Percentiles rank a stretch among this genome's conserved stretches.
phyloP scores from a whole-genome alignment of 2,329 filamentous ascomycete genomes.

The Drechslerella dactyloides region DNA sequence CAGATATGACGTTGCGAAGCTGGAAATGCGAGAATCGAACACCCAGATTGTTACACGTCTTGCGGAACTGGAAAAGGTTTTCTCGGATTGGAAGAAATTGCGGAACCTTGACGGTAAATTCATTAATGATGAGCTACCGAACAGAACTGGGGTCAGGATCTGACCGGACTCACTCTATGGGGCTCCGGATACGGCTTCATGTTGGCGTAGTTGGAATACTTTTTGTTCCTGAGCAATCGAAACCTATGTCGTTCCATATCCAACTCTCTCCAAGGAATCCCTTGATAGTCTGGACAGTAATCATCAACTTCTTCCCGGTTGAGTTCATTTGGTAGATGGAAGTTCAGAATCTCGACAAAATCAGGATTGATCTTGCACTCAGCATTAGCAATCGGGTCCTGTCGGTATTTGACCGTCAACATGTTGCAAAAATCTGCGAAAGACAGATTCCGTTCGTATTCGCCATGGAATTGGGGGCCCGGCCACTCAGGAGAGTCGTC shows the following conservation, averaged over 20 bases:
- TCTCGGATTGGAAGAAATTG: conserved; percentile 48
- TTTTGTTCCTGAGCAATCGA: conserved; percentile 51
- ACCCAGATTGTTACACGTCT: conserved; percentile 65
- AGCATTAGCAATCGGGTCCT: conserved; percentile 29
- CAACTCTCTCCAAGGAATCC: conserved; percentile 53
- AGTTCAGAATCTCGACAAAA: conserved; percentile 40
- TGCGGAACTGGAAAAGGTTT: conserved; percentile 66
- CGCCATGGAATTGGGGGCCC: conserved; percentile 38
- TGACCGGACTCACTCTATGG: conserved; percentile 52
- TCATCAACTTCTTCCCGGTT: conserved; percentile 50
- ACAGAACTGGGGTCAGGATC: neutral
- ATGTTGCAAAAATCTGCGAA: conserved; percentile 46
- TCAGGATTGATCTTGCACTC: conserved; percentile 48
- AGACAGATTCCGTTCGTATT: conserved; percentile 46
- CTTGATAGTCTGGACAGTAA: conserved; percentile 53
- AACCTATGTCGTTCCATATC: conserved; percentile 51
- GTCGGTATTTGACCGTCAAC: conserved; percentile 29
- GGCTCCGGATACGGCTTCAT: conserved; percentile 51
- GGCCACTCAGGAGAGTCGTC: conserved; percentile 50
- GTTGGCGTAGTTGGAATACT: conserved; percentile 54
- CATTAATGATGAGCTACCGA: conserved; percentile 4
- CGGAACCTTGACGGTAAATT: conserved; percentile 22
- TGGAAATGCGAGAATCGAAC: conserved; percentile 70
- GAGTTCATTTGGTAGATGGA: conserved; percentile 52
- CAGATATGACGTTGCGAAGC: conserved; percentile 68